These are phyloP conservation scores for Babesia ovis DNA, from an alignment of 169 alveolate species.

Conservation along the genomic window DNA sequence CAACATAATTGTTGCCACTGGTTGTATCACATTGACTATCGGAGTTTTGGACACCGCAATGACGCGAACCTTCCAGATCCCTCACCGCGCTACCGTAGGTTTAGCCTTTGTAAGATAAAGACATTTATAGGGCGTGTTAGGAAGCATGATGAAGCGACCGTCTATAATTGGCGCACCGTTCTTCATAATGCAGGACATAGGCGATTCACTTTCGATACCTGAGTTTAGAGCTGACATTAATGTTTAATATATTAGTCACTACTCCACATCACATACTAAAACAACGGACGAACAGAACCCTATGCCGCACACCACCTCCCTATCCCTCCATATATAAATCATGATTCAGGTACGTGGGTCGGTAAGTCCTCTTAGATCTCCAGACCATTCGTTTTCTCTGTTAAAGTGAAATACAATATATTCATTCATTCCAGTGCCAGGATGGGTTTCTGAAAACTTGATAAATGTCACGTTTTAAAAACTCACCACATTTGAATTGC, in stretches of 20 bases:
- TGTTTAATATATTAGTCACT: too few species aligned
- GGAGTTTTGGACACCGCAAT: conserved; percentile 15
- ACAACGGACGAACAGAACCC: too few species aligned
- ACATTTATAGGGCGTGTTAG: neutral
- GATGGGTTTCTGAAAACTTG: neutral
- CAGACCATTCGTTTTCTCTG: conserved; percentile 37
- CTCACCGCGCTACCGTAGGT: conserved; percentile 20
- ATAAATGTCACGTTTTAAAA: too few species aligned
- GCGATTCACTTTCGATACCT: conserved; percentile 62
- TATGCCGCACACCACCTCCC: neutral
- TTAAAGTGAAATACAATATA: conserved; percentile 59
- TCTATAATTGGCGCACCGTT: conserved; percentile 52
- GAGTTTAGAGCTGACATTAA: conserved; percentile 38
- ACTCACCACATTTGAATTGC: conserved; percentile 8
- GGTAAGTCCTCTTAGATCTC: conserved; percentile 30
- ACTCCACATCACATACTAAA: too few species aligned
- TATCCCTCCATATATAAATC: too few species aligned
- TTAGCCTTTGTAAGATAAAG: neutral
- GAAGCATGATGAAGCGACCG: conserved; percentile 46
- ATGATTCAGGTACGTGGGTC: too few species aligned
- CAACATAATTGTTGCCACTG: conserved; percentile 24
- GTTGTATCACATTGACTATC: conserved; percentile 29
- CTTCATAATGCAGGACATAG: conserved; percentile 40
- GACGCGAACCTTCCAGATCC: conserved; percentile 20
- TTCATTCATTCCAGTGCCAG: conserved; percentile 22